Base-by-base conservation (phyloP, 2,329 filamentous ascomycete species). In the Xylariaceae sp. region DNA sequence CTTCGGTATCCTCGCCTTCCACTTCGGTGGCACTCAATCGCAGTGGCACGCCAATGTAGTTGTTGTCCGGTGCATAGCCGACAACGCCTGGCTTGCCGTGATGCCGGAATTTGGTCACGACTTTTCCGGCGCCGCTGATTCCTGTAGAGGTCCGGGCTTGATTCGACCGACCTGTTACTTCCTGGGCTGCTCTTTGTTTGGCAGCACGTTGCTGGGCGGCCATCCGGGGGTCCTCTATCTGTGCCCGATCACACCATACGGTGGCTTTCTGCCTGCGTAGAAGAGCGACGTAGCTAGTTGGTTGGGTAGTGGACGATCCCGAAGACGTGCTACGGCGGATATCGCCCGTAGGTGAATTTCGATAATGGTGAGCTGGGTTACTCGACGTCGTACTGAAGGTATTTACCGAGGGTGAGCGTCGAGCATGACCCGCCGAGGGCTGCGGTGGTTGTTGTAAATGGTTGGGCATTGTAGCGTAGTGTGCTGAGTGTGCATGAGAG, bases 241-340 rank as follows among this genome's bases (percentile, higher is more conserved):
- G 94, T 8, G 93, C 84, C 56, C 92, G 88, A 72, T 97, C 94
- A 77, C 92, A 97, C 94, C 94, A 99, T 3, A 99, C 94, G 0
- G 94, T 99, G 37, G 92, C 94, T 74, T 97, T 97, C 76, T 99
- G 94, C 73, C 92, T 93, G 63, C 94, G 86, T 77, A 99, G 88
- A n/a, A 97, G 82, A 41, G 94, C 92, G 55, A 99, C 94, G 74
- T 99, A 99, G 65, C 91, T 87, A n/a, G 82, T 82, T 1, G 88
- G 77, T 62, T 83, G 82, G 13, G 74, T 71, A 51, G 78, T 78
- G 63, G 82, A 83, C 18, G 90, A 95, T 68, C 90, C 86, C 55
- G 88, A 89, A 2, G 91, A 96, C 35, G 87, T 90, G 34, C 90
- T 95, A 65, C 92, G 85, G 61, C 89, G 87, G 53, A 88, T 76